phyloP scores from a whole-genome alignment of 2,329 filamentous ascomycete species.

The Beauveria brongniartii region DNA sequence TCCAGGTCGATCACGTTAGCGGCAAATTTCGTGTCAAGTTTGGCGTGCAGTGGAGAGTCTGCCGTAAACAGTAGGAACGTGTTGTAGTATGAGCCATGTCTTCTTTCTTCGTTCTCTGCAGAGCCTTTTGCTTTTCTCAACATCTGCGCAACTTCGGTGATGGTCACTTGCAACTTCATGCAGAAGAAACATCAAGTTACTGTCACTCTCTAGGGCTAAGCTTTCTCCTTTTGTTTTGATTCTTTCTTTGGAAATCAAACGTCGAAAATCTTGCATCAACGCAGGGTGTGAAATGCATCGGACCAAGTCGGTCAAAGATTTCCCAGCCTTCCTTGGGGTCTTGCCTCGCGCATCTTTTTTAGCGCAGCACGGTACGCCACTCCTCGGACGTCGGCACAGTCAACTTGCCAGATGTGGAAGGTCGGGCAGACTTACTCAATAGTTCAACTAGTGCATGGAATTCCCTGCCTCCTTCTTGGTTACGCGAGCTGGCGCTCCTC shows the following conservation, averaged over 20 bases:
- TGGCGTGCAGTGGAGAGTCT: conserved; percentile 16
- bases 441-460: background rate
- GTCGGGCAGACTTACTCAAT: background rate
- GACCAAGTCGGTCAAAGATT: background rate
- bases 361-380: background rate
- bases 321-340: background rate
- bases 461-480: background rate
- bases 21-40: conserved; percentile 21
- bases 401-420: conserved; percentile 3
- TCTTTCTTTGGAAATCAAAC: background rate
- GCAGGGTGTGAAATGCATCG: background rate
- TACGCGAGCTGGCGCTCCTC: background rate
- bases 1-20: conserved; percentile 19
- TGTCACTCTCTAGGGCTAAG: background rate
- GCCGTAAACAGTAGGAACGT: conserved; percentile 3
- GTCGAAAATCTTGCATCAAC: background rate
- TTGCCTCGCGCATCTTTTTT: background rate
- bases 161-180: background rate
- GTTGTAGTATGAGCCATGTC: background rate
- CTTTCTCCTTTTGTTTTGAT: background rate
- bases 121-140: background rate
- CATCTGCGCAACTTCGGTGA: background rate
- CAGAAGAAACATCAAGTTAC: background rate
- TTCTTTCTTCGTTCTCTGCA: background rate
- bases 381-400: conserved; percentile 4